phyloP scores from a whole-genome alignment of 2,329 filamentous ascomycete species.

The Penicillium sp. region DNA sequence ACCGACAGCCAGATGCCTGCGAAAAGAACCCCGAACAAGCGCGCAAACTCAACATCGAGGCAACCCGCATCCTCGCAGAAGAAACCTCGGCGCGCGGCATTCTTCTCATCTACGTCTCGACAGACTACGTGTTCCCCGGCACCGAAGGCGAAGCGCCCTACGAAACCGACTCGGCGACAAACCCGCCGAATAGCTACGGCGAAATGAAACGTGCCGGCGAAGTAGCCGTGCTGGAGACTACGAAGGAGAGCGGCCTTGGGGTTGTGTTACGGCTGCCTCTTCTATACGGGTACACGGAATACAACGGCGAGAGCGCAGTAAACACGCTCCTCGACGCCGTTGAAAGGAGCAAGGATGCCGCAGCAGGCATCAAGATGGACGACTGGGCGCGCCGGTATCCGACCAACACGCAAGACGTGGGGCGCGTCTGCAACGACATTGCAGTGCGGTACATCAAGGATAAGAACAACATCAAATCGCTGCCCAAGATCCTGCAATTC shows the following conservation, averaged over 20 bases:
- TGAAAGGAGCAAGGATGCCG: conserved; percentile 59
- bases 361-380: conserved; percentile 69
- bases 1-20: conserved; percentile 82
- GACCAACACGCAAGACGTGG: conserved; percentile 85
- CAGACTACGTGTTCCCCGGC: conserved; percentile 75
- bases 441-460: conserved; percentile 62
- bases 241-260: conserved; percentile 50
- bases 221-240: conserved; percentile 64
- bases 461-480: conserved; percentile 44
- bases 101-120: conserved; percentile 61
- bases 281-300: conserved; percentile 73
- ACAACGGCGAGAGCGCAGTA: conserved; percentile 71
- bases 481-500: conserved; percentile 76
- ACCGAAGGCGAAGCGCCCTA: conserved; percentile 83
- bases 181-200: conserved; percentile 75
- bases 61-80: conserved; percentile 63
- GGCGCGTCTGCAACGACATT: conserved; percentile 70
- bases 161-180: conserved; percentile 57
- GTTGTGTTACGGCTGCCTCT: conserved; percentile 78
- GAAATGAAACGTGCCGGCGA: conserved; percentile 70
- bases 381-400: conserved; percentile 82
- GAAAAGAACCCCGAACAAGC: conserved; percentile 74
- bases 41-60: conserved; percentile 67
- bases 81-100: conserved; percentile 56
- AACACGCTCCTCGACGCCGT: conserved; percentile 75